Evolutionary conservation across 768 basidiomycete genomes (phyloP), one percentile per base, ranked within the genome.

Genomic region (Boletus pseudopeckii): DNA sequence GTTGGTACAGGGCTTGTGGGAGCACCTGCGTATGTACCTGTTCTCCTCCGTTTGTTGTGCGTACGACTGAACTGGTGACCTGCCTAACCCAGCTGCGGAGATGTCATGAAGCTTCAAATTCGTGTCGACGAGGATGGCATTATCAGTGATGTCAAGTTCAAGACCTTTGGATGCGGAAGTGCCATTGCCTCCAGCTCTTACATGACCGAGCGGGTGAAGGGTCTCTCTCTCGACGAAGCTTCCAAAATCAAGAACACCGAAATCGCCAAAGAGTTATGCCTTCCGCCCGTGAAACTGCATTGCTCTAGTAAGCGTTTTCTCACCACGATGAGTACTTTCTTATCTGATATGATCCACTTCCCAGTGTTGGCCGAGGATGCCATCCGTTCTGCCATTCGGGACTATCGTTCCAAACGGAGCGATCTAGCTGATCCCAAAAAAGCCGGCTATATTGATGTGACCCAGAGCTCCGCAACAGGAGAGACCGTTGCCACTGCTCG

Each of bases 101-200:
- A 97, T 76, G 96, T 98, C 43, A 99, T 99, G 96, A 98, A 98
- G 73, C 85, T 99, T 11, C 96, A 98, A 74, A 99, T 99, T 67
- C 88, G 92, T 62, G 97, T 99, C 53, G 86, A 96, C 71, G 94
- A 96, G 55, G 79, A 90, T 34, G 93, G 94, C 34, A 82, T 98
- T 72, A 99, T 99, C 66, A 90, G 88, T 45, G 97, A 99, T 69
- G 97, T 98, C 74, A 97, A 96, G 75, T 98, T 98, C 80, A 99
- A 98, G 79, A 98, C 97, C 0, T 98, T 99, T 72, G 96, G 97
- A 3, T 98, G 97, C 71, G 97, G 97, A 49, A 95, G 92, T 59
- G 94, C 94, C 62, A 99, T 99, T 55, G 97, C 97, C 1, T 96
- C 93, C 1, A 94, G 92, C 66, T 95, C 92, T 7, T 99, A 96